These are phyloP conservation scores for Chalciporus pseudorubinellus DNA, from an alignment of 768 basidiomycete genomes.

Conservation along the genomic window DNA sequence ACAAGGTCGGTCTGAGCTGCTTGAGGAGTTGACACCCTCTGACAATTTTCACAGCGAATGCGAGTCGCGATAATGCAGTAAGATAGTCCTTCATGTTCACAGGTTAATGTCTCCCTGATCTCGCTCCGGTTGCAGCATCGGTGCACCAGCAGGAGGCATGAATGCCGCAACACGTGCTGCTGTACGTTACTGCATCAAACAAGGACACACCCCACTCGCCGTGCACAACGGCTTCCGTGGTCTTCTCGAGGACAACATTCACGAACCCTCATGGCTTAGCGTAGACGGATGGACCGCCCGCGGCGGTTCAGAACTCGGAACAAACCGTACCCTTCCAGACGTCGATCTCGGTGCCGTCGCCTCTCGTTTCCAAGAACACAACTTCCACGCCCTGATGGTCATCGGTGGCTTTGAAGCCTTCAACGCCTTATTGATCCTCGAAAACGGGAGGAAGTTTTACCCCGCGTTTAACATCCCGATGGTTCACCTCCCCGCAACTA, in stretches of 20 bases:
- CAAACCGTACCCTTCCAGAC: constrained; percentile 87
- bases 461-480: constrained; percentile 95
- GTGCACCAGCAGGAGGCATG: constrained; percentile 98
- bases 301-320: constrained; percentile 96
- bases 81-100: constrained; percentile 25
- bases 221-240: constrained; percentile 97
- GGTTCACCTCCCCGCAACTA: constrained; percentile 93
- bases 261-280: constrained; percentile 90
- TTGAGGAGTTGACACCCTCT: constrained; percentile 1
- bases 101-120: neutral
- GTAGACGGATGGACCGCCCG: constrained; percentile 96
- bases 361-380: constrained; percentile 84
- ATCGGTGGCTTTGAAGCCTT: constrained; percentile 98
- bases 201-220: constrained; percentile 90
- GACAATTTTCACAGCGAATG: constrained; percentile 51
- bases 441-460: constrained; percentile 78
- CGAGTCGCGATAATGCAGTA: constrained; percentile 84
- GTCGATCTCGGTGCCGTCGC: constrained; percentile 87
- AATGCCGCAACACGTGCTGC: constrained; percentile 96
- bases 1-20: constrained; percentile 37
- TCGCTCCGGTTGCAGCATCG: constrained; percentile 56
- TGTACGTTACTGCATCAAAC: constrained; percentile 87
- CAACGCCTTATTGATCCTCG: constrained; percentile 70
- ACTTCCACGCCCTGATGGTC: constrained; percentile 75
- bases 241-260: constrained; percentile 83